Conservation (phyloP, 352 stramenopile genomes). For the Globisporangium okanoganense region DNA sequence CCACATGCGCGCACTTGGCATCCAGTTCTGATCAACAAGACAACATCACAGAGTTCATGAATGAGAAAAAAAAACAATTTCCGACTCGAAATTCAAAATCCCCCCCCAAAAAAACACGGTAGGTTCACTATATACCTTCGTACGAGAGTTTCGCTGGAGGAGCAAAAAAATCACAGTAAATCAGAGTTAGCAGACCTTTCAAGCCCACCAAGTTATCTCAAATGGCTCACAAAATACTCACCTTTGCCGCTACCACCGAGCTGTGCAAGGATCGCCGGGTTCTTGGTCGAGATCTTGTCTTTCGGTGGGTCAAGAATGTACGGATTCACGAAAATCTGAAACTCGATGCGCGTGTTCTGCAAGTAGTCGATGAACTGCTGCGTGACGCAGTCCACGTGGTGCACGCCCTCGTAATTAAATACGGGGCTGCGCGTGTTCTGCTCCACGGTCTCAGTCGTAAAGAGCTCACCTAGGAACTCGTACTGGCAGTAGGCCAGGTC, state of each 20-base stretch:
- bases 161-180: not conserved
- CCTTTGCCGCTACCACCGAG: conserved; percentile 42
- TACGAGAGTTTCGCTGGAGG: conserved; percentile 39
- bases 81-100: not conserved
- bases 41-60: not conserved
- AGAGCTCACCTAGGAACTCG: conserved; percentile 90
- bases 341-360: conserved; percentile 75
- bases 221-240: conserved; percentile 13
- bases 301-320: conserved; percentile 84
- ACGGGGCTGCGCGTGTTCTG: conserved; percentile 83
- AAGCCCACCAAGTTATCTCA: not conserved
- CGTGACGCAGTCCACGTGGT: conserved; percentile 85
- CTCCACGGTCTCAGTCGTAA: conserved; percentile 90
- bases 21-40: conserved; percentile 50
- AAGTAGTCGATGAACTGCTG: conserved; percentile 87
- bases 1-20: conserved; percentile 41
- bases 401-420: conserved; percentile 89
- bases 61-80: not conserved
- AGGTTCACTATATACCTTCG: conserved; percentile 15
- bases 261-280: conserved; percentile 63
- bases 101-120: not conserved
- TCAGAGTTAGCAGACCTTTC: not conserved
- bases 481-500: conserved; percentile 92
- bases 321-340: conserved; percentile 88
- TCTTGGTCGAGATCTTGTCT: conserved; percentile 76